These are phyloP conservation scores for Fistulifera solaris DNA, from an alignment of 108 stramenopile species.

Conservation along the genomic window DNA sequence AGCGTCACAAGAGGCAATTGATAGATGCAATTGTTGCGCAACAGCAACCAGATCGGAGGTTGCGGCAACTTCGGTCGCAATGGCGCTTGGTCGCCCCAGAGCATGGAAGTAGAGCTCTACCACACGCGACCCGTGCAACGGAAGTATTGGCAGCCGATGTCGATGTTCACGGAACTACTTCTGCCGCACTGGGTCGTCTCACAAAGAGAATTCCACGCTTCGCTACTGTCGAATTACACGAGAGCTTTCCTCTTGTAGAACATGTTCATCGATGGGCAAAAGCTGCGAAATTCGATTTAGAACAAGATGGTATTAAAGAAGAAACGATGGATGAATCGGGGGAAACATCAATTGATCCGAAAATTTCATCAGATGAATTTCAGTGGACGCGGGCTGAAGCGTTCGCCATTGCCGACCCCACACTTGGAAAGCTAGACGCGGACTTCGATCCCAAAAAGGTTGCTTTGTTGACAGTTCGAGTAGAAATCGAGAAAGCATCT, in stretches of 20 bases:
- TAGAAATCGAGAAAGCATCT: constrained; percentile 70
- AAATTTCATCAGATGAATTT: constrained; percentile 8
- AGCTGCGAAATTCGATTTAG: background rate
- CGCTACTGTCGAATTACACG: constrained; percentile 68
- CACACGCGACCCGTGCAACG: constrained; percentile 51
- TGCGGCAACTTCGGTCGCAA: constrained; percentile 44
- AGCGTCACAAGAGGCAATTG: constrained; percentile 44
- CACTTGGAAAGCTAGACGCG: constrained; percentile 59
- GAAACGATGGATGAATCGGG: constrained; percentile 23
- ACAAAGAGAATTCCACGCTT: constrained; percentile 70
- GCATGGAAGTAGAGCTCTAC: constrained; percentile 59
- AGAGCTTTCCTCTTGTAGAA: constrained; percentile 24
- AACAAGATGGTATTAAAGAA: constrained; percentile 5
- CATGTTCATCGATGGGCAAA: constrained; percentile 11
- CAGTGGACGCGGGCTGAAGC: constrained; percentile 59
- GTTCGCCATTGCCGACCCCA: constrained; percentile 73
- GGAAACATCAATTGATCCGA: background rate
- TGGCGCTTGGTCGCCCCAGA: constrained; percentile 81
- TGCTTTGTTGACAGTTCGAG: constrained; percentile 60
- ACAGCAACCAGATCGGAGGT: constrained; percentile 41
- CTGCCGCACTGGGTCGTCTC: constrained; percentile 27
- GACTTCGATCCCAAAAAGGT: constrained; percentile 78
- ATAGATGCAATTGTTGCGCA: constrained; percentile 40
- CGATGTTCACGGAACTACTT: constrained; percentile 43
- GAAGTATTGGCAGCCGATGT: constrained; percentile 76